phyloP scores from a whole-genome alignment of 2,329 filamentous ascomycete species.

The Cordyceps fumosorosea region DNA sequence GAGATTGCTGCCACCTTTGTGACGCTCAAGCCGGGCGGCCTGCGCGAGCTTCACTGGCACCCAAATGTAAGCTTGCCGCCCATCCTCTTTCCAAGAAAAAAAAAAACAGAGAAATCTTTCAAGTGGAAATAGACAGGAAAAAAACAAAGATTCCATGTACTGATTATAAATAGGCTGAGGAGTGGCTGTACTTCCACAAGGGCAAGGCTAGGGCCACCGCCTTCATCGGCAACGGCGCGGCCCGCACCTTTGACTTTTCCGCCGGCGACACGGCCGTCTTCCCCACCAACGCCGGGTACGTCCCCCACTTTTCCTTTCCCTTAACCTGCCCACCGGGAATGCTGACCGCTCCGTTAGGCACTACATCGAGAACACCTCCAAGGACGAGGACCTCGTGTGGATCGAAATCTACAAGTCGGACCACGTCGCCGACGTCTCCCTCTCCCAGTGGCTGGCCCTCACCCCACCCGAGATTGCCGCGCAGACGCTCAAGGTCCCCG shows the following conservation, averaged over 20 bases:
- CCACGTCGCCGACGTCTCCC: slow-evolving; percentile 57
- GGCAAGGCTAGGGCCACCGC: slow-evolving; percentile 56
- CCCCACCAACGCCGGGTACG: slow-evolving; percentile 54
- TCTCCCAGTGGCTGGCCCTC: slow-evolving; percentile 64
- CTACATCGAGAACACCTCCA: slow-evolving; percentile 63
- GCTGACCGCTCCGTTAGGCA: slow-evolving; percentile 35
- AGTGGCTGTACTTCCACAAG: slow-evolving; percentile 66
- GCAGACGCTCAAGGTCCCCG: slow-evolving; percentile 50
- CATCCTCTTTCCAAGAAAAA: background rate
- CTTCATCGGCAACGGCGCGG: slow-evolving; percentile 54
- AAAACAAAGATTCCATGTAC: background rate
- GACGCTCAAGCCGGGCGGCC: slow-evolving; percentile 53
- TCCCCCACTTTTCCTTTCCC: background rate
- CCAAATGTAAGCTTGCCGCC: slow-evolving; percentile 45
- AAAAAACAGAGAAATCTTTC: too few relatives aligned
- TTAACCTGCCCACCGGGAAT: background rate
- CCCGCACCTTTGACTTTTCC: slow-evolving; percentile 60
- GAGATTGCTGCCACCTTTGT: slow-evolving; percentile 62
- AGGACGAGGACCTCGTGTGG: slow-evolving; percentile 58
- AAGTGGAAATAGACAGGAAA: too few relatives aligned
- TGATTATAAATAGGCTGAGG: slow-evolving; percentile 45
- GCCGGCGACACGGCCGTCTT: slow-evolving; percentile 64
- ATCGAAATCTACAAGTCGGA: slow-evolving; percentile 66
- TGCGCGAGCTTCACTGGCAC: slow-evolving; percentile 65
- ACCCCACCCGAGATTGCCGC: slow-evolving; percentile 58